These are phyloP conservation scores for Colletotrichum truncatum DNA, from an alignment of 2,329 filamentous ascomycete genomes.

Conservation along the genomic window DNA sequence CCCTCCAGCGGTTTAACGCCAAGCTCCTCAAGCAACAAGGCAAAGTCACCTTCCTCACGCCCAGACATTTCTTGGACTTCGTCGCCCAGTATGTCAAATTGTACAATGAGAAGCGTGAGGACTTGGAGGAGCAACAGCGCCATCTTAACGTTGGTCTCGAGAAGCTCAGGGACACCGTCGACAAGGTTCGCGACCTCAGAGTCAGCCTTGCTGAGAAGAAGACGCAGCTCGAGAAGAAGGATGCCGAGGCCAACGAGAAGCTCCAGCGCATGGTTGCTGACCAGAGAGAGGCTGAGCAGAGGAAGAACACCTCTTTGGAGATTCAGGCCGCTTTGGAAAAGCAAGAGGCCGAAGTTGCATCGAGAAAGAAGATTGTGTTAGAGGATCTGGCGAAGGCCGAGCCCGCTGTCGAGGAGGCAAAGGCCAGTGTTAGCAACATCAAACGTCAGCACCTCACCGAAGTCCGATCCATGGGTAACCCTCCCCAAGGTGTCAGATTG, in stretches of 20 bases:
- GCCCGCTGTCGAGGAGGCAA: constrained; percentile 90
- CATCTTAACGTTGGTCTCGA: constrained; percentile 98
- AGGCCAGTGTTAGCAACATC: constrained; percentile 97
- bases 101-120: constrained; percentile 98
- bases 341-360: constrained; percentile 88
- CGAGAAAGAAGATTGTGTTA: constrained; percentile 84
- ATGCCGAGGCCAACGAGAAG: constrained; percentile 96
- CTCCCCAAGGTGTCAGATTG: constrained; percentile 88
- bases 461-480: constrained; percentile 96
- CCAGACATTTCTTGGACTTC: constrained; percentile 96
- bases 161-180: constrained; percentile 95
- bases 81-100: constrained; percentile 97
- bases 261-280: constrained; percentile 96
- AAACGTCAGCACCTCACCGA: constrained; percentile 97
- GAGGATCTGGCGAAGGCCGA: constrained; percentile 90
- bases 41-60: constrained; percentile 91
- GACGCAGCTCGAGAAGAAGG: constrained; percentile 89
- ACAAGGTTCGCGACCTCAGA: constrained; percentile 94
- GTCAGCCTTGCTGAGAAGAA: constrained; percentile 95
- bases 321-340: constrained; percentile 88
- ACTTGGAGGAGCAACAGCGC: constrained; percentile 97
- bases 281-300: constrained; percentile 91
- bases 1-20: constrained; percentile 87
- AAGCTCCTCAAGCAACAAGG: constrained; percentile 92
- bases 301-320: constrained; percentile 87